These are phyloP conservation scores for Rhododendron ovatum DNA, from an alignment of 148 eudicot species.

Conservation along the genomic window DNA sequence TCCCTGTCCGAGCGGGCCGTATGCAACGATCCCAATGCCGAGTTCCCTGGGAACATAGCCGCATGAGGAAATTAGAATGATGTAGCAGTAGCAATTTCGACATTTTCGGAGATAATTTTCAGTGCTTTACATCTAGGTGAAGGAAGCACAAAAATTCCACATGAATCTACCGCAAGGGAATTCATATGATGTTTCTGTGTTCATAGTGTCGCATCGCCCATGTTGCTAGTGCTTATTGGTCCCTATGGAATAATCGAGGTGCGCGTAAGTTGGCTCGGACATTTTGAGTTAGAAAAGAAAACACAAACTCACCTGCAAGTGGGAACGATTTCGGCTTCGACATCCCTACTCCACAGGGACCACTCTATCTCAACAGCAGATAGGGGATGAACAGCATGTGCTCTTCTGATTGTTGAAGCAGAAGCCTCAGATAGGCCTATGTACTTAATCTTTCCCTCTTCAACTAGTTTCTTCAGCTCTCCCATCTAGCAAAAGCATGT, in stretches of 20 bases:
- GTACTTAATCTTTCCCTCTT: slow-evolving; percentile 20
- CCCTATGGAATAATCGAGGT: too few species aligned
- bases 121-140: neutral
- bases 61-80: neutral
- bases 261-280: neutral
- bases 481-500: slow-evolving; percentile 3
- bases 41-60: slow-evolving; percentile 2
- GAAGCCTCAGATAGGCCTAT: slow-evolving; percentile 21
- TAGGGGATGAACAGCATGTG: slow-evolving; percentile 17
- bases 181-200: neutral
- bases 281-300: too few species aligned
- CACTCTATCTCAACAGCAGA: slow-evolving; percentile 17
- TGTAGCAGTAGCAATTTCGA: neutral
- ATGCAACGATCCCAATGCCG: slow-evolving; percentile 18
- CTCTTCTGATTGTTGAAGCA: slow-evolving; percentile 18
- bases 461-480: slow-evolving; percentile 17
- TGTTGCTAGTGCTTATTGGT: neutral
- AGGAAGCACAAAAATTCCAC: neutral
- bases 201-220: neutral
- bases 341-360: slow-evolving; percentile 20
- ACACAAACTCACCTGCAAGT: slow-evolving; percentile 12
- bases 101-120: neutral
- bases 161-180: neutral
- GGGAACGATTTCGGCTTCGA: slow-evolving; percentile 11
- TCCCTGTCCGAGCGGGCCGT: slow-evolving; percentile 11